Percentiles rank a stretch among this genome's conserved stretches.
These are phyloP conservation scores for Diutina siamensis DNA, from an alignment of 1,139 yeast species.

Conservation along the genomic window DNA sequence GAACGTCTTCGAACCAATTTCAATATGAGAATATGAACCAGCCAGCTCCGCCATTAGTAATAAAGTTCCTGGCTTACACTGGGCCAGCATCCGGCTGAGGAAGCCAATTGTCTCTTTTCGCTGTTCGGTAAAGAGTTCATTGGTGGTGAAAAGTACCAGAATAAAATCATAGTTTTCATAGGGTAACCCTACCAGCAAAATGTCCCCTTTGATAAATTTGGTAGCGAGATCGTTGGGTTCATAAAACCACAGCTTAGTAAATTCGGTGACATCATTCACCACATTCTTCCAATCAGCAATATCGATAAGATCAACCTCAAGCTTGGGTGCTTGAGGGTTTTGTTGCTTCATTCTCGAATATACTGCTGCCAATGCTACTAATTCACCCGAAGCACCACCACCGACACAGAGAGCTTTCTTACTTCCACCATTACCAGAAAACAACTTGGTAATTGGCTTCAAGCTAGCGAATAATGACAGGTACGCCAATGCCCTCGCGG, in stretches of 20 bases:
- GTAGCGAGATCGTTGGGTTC: slow-evolving; percentile 27
- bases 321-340: slow-evolving; percentile 18
- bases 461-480: slow-evolving; percentile 49
- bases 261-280: slow-evolving; percentile 29
- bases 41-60: slow-evolving; percentile 77
- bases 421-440: slow-evolving; percentile 14
- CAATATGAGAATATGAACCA: slow-evolving; percentile 76
- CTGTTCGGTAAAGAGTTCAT: slow-evolving; percentile 68
- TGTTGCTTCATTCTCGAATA: slow-evolving; percentile 38
- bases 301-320: slow-evolving; percentile 50
- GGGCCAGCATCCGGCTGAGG: slow-evolving; percentile 36
- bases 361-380: slow-evolving; percentile 57
- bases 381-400: slow-evolving; percentile 85
- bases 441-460: slow-evolving; percentile 25
- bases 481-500: slow-evolving; percentile 69
- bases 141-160: slow-evolving; percentile 74
- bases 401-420: slow-evolving; percentile 55
- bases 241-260: slow-evolving; percentile 43
- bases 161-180: slow-evolving; percentile 29
- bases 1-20: slow-evolving; percentile 62
- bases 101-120: slow-evolving; percentile 49
- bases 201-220: slow-evolving; percentile 40
- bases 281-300: slow-evolving; percentile 68
- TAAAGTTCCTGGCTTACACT: slow-evolving; percentile 43
- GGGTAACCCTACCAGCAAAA: slow-evolving; percentile 16